Base-by-base conservation (phyloP, 768 basidiomycete genomes). In the Cystobasidiopsis lactophilus region DNA sequence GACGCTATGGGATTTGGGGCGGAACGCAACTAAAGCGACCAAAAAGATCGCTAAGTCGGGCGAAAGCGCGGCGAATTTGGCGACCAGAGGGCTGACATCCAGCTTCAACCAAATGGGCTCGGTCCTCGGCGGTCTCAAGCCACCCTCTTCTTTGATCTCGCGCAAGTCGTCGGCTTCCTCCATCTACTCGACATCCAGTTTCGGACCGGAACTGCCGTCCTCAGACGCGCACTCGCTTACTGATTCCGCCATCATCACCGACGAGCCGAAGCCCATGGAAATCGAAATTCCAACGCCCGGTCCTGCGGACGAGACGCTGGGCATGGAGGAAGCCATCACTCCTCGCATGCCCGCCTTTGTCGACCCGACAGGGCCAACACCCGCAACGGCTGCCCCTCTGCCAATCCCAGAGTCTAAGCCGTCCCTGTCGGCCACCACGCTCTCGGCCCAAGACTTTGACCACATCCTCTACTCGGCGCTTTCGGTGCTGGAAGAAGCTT, bases 401-500 rank as follows among this genome's bases (percentile, higher is more conserved):
- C 16, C 33, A 35, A 35, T 35, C 16, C 31, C n/a, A 52, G 23
- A n/a, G 30, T 23, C 10, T 7, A 5, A 16, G 7, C 19, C 37
- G 11, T 11, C 24, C 38, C 39, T 4, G 9, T 39, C 16, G 21
- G 26, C 14, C 29, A 30, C 43, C 31, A 30, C n/a, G 7, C n/a
- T 50, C 11, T 44, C 27, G 16, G 45, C 53, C 5, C 13, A 26
- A 3, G 56, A 57, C 27, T 53, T 57, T 23, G 52, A 53, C 23
- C 57, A 48, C 26, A 37, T 57, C 18, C 37, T 57, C 14, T 49
- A 56, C 4, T 49, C 44, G 37, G 52, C 39, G 7, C 44, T 57
- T 55, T 33, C 53, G 11, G 52, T 57, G 3, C 24, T 57, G n/a
- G 53, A 57, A 35, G 53, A 53, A 23, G 56, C 56, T 1, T 57